These are phyloP conservation scores for Chimonanthus salicifolius DNA, from an alignment of 164 flowering plant genomes.

Conservation along the genomic window DNA sequence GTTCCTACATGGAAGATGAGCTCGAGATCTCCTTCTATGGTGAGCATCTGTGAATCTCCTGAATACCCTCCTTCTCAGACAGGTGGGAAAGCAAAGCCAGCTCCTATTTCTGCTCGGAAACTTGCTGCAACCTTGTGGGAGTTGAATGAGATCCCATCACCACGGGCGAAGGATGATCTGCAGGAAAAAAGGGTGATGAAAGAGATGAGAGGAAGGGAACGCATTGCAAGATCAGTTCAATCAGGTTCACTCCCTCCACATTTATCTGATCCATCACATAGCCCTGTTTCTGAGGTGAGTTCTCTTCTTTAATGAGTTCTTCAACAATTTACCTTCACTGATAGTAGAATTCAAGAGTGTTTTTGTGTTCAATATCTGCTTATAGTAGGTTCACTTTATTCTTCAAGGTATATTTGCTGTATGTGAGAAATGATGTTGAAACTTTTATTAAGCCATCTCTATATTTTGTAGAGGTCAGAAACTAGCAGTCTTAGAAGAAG, in stretches of 20 bases:
- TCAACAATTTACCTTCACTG: background rate
- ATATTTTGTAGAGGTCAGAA: constrained; percentile 49
- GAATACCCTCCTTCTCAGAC: constrained; percentile 26
- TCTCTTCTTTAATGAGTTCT: constrained; percentile 4
- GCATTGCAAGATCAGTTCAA: constrained; percentile 29
- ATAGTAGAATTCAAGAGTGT: background rate
- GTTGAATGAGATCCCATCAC: constrained; percentile 77
- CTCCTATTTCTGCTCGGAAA: constrained; percentile 82
- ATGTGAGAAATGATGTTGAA: background rate
- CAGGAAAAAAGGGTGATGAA: constrained; percentile 34
- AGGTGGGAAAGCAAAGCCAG: constrained; percentile 26
- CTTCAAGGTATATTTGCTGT: background rate
- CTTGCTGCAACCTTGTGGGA: constrained; percentile 98
- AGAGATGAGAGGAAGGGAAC: constrained; percentile 31
- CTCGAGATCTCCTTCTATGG: constrained; percentile 37
- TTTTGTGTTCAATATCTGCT: background rate
- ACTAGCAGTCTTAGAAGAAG: constrained; percentile 50
- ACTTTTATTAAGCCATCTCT: background rate
- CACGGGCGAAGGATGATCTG: constrained; percentile 24
- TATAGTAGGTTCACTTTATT: background rate
- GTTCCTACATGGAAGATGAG: constrained; percentile 66
- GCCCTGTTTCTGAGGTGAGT: constrained; percentile 80
- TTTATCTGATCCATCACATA: constrained; percentile 93
- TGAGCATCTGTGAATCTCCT: constrained; percentile 37
- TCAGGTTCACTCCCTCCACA: constrained; percentile 75